A percentile compares a stretch with the other conserved stretches of the same genome.
Conservation (phyloP, 2,329 filamentous ascomycete genomes). For the Aspergillus sp. region DNA sequence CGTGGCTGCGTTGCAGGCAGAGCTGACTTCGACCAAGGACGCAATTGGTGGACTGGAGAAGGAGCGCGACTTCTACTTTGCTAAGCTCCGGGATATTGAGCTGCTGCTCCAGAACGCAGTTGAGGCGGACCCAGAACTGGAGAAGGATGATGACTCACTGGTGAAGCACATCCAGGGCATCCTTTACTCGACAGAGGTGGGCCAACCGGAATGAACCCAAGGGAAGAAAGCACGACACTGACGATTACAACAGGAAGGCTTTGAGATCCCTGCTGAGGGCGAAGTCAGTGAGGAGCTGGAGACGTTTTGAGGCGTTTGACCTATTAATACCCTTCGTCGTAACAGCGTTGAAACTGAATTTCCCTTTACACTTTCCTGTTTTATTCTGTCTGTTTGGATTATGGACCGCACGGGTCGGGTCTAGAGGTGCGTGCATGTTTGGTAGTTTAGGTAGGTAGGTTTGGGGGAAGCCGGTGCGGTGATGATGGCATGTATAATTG, state of each 20-base stretch:
- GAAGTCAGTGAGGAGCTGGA: constrained; percentile 32
- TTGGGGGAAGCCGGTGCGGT: background rate
- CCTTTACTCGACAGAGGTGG: constrained; percentile 88
- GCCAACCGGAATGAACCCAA: constrained; percentile 6
- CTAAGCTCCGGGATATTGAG: constrained; percentile 96
- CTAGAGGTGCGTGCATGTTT: background rate
- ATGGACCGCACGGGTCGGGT: background rate
- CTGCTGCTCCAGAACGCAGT: constrained; percentile 88
- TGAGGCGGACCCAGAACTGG: constrained; percentile 87
- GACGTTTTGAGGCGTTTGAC: constrained; percentile 27
- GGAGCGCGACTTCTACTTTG: constrained; percentile 98
- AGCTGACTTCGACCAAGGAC: constrained; percentile 89
- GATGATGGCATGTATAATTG: constrained; percentile 1
- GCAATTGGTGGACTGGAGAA: constrained; percentile 92
- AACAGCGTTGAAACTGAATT: constrained; percentile 19
- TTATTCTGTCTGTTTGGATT: constrained; percentile 1
- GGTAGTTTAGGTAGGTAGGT: background rate
- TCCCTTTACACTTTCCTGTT: constrained; percentile 5
- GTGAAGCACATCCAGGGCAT: constrained; percentile 96
- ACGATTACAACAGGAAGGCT: constrained; percentile 27
- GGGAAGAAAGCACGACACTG: background rate
- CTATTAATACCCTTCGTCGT: constrained; percentile 29
- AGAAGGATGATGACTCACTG: constrained; percentile 88
- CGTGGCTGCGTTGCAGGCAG: constrained; percentile 72
- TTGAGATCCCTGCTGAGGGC: constrained; percentile 32